Evolutionary conservation across 257 asterid species (phyloP).

Genomic region (Nicotiana paniculata): DNA sequence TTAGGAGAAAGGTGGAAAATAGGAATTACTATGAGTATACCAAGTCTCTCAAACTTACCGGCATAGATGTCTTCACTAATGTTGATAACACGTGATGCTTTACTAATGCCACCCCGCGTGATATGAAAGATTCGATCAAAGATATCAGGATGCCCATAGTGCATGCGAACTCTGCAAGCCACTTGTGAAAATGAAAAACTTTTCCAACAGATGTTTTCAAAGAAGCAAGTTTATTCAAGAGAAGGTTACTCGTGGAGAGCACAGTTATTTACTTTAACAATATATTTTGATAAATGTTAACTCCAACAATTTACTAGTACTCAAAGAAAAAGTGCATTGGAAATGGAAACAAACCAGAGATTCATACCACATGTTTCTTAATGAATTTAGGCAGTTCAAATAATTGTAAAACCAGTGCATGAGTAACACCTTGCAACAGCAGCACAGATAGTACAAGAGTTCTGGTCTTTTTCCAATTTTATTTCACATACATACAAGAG

Average conservation of each 20-base stretch:
- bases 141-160: slow-evolving; percentile 98
- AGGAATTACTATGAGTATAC: not conserved
- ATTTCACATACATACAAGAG: not conserved
- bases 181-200: not conserved
- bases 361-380: not conserved
- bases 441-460: not conserved
- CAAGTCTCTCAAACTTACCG: slow-evolving; percentile 37
- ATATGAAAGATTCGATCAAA: slow-evolving; percentile 91
- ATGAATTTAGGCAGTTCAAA: not conserved
- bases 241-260: not conserved
- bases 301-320: not conserved
- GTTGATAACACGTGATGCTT: slow-evolving; percentile 94
- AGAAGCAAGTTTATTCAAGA: not conserved
- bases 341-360: slow-evolving; percentile 6
- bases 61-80: slow-evolving; percentile 96
- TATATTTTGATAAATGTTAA: not conserved
- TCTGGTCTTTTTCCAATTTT: not conserved
- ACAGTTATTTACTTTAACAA: not conserved
- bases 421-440: not conserved
- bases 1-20: not conserved
- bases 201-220: not conserved
- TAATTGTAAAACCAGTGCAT: not conserved
- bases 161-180: slow-evolving; percentile 91
- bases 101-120: slow-evolving; percentile 97
- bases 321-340: not conserved